Base-by-base conservation (phyloP, 1,284 basidiomycete genomes). In the Fereydounia khargensis region DNA sequence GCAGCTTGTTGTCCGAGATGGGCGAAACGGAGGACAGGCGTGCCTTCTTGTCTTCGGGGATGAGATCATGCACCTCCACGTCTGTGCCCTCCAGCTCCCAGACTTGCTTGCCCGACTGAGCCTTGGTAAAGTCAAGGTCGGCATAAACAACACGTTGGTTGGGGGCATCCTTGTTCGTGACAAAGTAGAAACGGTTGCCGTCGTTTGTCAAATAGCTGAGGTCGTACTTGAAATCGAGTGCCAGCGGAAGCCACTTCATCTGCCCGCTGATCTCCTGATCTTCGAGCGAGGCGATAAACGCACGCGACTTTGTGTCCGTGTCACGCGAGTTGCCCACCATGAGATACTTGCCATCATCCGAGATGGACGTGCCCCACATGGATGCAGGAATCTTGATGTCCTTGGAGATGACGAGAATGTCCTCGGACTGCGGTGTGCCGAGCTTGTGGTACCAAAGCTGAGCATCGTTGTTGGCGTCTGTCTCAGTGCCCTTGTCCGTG, bases 11-110 rank as follows among this genome's bases (percentile, higher is more conserved):
- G 16, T 81, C 72, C 48, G 82, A 81, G 18, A 88, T 78, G 18
- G 83, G 78, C 22, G 72, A 70, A 18, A 83, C 79, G 33, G 81
- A 79, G 25, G 80, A 79, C 6, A 91, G 78, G 17, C 86, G 84
- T 31, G 84, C 81, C 42, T 82, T 79, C 14, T 68, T 55, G 69
- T 85, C 81, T 74, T 91, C 87, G 0, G 86, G 81, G 27, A 91
- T 84, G 47, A 89, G 78, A 42, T 87, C 86, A 40, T 78, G 77
- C 69, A 82, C 81, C 37, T 48, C 44, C 10, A 42, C 44, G 19
- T 58, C 60, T 21, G 59, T 46, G 9, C 63, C 65, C 9, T 41
- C 40, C 14, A 74, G 49, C 42, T 68, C 46, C 39, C 54, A 49
- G 13, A 68, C 56, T 28, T 74, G 71, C 25, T 41, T 42, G 21